These are phyloP conservation scores for Gossypium herbaceum DNA, from an alignment of 345 rosid genomes.

Conservation along the genomic window DNA sequence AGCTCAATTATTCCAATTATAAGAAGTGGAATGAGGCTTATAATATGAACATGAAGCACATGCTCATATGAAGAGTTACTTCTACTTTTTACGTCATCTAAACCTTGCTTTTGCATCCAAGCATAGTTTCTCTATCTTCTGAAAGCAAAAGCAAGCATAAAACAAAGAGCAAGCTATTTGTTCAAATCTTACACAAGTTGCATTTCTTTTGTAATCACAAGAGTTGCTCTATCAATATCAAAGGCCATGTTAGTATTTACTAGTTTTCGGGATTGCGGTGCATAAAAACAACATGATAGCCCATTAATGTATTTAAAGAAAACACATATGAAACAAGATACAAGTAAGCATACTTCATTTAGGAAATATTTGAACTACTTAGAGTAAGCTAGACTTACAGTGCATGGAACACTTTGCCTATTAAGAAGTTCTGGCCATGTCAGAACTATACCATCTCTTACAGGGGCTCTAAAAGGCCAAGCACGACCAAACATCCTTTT, in stretches of 20 bases:
- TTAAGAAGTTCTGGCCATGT: constrained; percentile 78
- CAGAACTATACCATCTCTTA: constrained; percentile 74
- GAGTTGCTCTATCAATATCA: background rate
- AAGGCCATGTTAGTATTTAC: background rate
- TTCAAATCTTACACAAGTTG: background rate
- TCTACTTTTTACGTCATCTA: background rate
- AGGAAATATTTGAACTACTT: background rate
- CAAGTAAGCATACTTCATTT: background rate
- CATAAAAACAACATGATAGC: background rate
- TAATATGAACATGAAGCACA: background rate
- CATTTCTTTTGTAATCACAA: background rate
- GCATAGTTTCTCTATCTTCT: background rate
- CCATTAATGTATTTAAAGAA: too few species aligned
- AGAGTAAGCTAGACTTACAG: constrained; percentile 39
- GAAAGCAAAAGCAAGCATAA: background rate
- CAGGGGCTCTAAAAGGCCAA: constrained; percentile 81
- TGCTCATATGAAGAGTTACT: too few species aligned
- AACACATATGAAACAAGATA: background rate
- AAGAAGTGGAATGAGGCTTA: background rate
- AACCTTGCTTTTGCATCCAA: background rate
- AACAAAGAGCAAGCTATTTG: background rate
- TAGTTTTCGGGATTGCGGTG: background rate
- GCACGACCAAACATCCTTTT: constrained; percentile 89
- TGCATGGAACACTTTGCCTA: constrained; percentile 43
- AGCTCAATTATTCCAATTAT: background rate